phyloP scores from a whole-genome alignment of 805 yeast genomes.

The Monosporozyma unispora region DNA sequence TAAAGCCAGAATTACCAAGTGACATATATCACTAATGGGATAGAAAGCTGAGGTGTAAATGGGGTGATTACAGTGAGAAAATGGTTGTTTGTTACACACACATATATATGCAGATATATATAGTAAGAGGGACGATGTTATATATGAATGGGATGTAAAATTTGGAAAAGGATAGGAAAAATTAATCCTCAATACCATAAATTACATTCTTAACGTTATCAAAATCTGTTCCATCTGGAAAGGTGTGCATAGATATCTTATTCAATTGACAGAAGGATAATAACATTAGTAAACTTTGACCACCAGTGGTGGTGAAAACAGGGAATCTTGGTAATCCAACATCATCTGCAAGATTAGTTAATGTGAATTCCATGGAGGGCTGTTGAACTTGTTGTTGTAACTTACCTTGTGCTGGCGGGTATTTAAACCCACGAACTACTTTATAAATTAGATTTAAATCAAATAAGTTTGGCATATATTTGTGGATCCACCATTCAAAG shows the following conservation, averaged over 20 bases:
- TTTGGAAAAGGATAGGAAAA: no score
- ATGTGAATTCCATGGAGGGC: constrained; percentile 15
- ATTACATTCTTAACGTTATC: constrained; percentile 40
- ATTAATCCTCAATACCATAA: constrained; percentile 36
- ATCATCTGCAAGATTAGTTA: constrained; percentile 63
- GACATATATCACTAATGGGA: no score
- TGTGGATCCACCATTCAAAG: constrained; percentile 58
- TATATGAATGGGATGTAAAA: not conserved
- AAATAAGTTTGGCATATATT: constrained; percentile 72
- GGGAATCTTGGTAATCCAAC: constrained; percentile 53
- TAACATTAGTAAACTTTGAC: constrained; percentile 52
- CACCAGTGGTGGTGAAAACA: constrained; percentile 51
- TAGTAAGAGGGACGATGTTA: not conserved
- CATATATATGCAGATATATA: not conserved
- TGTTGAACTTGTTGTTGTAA: constrained; percentile 16
- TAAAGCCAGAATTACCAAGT: no score
- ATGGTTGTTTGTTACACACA: not conserved
- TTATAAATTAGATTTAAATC: constrained; percentile 60
- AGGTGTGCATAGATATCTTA: constrained; percentile 27
- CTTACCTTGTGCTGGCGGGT: constrained; percentile 6
- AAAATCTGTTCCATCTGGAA: constrained; percentile 30
- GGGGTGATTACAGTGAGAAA: not conserved
- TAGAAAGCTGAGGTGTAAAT: no score
- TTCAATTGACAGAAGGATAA: constrained; percentile 55
- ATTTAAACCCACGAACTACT: constrained; percentile 22